Evolutionary conservation across 208 protist species (phyloP), one percentile per base, ranked within the genome.

Genomic region (Leishmania lainsoni): DNA sequence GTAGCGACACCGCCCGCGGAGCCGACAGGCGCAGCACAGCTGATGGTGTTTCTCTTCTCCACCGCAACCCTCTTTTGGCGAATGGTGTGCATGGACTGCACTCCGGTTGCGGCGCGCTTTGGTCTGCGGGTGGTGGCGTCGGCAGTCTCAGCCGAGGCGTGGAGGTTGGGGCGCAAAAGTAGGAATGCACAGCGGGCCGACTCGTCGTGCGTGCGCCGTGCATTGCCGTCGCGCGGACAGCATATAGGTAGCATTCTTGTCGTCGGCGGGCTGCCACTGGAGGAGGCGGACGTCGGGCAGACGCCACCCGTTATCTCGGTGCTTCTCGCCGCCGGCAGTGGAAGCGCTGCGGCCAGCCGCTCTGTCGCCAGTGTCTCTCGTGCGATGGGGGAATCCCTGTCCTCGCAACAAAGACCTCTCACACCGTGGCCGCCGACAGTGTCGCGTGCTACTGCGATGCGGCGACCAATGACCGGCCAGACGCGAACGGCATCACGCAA

Each of bases 31-130:
- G 56, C 69, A 0, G 51, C 70, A n/a, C 59, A 68, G 61, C 77
- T 95, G n/a, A 22, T 68, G 48, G 84, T 93, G 17, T 93, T 87
- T 59, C 77, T 95, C 26, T 92, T 95, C 65, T 91, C 88, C 49
- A 87, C 87, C 5, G 84, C 68, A 3, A 91, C 92, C 17, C 81
- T 90, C 68, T 91, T 93, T 66, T 93, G 92, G 90, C 90, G 87
- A 29, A 63, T 72, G 8, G 75, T 91, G 61, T 5, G 75, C 17
- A 86, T 92, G 77, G 84, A 87, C 35, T 91, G 86, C 75, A 82
- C 80, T 8, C 75, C 84, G 6, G 61, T 84, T n/a, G 81, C 79
- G 5, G 42, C 79, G 10, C 90, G 88, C 70, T 81, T 89, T 35
- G 88, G 83, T 3, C 79, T 86, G 56, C 82, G 82, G 5, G 82